phyloP scores from a whole-genome alignment of 106 monocot species.

The Triglochin maritima region DNA sequence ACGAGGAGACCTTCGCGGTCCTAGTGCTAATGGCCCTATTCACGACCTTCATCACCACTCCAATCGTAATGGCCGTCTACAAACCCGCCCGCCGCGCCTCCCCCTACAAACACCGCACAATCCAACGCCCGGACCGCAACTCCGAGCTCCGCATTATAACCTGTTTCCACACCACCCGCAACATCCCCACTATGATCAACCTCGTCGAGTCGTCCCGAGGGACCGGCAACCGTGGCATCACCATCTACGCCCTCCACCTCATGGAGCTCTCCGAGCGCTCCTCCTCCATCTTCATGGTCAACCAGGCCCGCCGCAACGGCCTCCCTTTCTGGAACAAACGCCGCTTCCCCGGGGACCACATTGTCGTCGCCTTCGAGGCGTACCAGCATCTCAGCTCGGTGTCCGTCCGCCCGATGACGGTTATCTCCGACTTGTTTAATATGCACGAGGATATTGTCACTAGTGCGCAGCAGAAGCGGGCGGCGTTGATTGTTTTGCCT shows the following conservation, averaged over 20 bases:
- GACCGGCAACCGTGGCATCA: slow-evolving; percentile 14
- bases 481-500: slow-evolving; percentile 16
- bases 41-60: slow-evolving; percentile 28
- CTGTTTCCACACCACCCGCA: slow-evolving; percentile 25
- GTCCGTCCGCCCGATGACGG: slow-evolving; percentile 25
- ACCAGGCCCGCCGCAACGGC: slow-evolving; percentile 25
- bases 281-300: slow-evolving; percentile 27
- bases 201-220: slow-evolving; percentile 25
- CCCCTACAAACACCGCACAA: slow-evolving; percentile 20
- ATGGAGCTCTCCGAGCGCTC: slow-evolving; percentile 28
- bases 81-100: slow-evolving; percentile 15
- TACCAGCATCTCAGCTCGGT: slow-evolving; percentile 27
- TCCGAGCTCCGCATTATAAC: slow-evolving; percentile 11
- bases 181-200: slow-evolving; percentile 22
- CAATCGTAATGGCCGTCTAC: slow-evolving; percentile 25
- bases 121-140: slow-evolving; percentile 2
- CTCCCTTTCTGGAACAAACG: slow-evolving; percentile 26
- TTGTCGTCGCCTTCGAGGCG: slow-evolving; percentile 28
- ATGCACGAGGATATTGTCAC: slow-evolving; percentile 31
- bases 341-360: slow-evolving; percentile 6
- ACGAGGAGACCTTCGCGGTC: slow-evolving; percentile 26
- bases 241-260: slow-evolving; percentile 30
- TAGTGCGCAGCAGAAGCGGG: slow-evolving; percentile 25
- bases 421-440: slow-evolving; percentile 20
- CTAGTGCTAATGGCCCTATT: slow-evolving; percentile 24